Evolutionary conservation across 2,329 filamentous ascomycete species (phyloP).

Genomic region (Fusarium staphyleae): DNA sequence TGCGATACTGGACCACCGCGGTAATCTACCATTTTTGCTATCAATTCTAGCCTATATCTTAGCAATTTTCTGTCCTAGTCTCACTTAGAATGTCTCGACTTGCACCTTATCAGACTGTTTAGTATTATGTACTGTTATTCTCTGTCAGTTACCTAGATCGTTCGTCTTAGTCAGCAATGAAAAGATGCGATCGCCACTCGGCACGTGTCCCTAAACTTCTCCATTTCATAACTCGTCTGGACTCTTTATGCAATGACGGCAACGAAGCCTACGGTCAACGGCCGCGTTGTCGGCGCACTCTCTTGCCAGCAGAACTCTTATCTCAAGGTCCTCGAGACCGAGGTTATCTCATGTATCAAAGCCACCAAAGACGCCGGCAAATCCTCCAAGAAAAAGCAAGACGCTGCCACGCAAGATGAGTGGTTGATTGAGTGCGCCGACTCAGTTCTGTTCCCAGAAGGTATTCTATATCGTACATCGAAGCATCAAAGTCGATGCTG

Average conservation of each 20-base stretch:
- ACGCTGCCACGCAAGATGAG: constrained; percentile 26
- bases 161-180: no score
- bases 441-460: constrained; percentile 45
- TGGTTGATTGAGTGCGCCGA: constrained; percentile 45
- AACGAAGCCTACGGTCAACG: neutral
- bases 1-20: no score
- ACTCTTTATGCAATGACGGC: constrained; percentile 6
- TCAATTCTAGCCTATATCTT: no score
- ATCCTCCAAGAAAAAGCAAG: constrained; percentile 31
- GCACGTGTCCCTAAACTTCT: no score
- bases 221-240: no score
- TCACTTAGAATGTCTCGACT: no score
- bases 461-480: neutral
- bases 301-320: constrained; percentile 43
- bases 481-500: fast-evolving
- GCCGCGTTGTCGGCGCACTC: constrained; percentile 39
- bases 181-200: constrained; percentile 1
- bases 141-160: no score
- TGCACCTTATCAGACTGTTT: no score
- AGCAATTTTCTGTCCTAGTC: no score
- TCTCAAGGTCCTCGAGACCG: constrained; percentile 33
- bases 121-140: no score
- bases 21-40: no score
- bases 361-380: constrained; percentile 22
- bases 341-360: constrained; percentile 42